A percentile compares a stretch with the other conserved stretches of the same genome.
These are phyloP conservation scores for Croton setiger DNA, from an alignment of 441 rosid species.

Conservation along the genomic window DNA sequence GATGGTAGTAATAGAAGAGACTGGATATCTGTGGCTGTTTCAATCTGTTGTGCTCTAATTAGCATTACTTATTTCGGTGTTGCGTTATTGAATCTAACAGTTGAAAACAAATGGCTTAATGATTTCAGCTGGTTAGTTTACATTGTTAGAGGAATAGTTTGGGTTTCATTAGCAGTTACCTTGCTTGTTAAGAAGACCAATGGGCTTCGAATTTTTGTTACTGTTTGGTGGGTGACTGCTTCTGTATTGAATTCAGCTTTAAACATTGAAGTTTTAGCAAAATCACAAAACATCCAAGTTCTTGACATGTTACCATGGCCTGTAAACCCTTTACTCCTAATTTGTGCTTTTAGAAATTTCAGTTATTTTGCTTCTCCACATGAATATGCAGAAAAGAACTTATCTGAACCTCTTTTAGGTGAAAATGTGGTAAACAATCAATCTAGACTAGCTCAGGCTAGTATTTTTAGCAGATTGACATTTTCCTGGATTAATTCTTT, in stretches of 20 bases:
- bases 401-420: constrained; percentile 48
- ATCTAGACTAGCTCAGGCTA: constrained; percentile 36
- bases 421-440: constrained; percentile 27
- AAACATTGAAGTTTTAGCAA: constrained; percentile 34
- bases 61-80: constrained; percentile 36
- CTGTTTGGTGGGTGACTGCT: constrained; percentile 67
- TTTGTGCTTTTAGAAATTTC: constrained; percentile 37
- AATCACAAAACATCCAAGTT: constrained; percentile 29
- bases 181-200: constrained; percentile 44
- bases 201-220: constrained; percentile 32
- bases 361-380: constrained; percentile 23
- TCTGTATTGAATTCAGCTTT: constrained; percentile 45
- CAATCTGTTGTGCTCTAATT: constrained; percentile 43
- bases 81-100: constrained; percentile 40
- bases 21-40: constrained; percentile 35
- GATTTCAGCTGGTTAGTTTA: constrained; percentile 31
- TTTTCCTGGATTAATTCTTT: constrained; percentile 83
- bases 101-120: constrained; percentile 12
- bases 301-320: constrained; percentile 46
- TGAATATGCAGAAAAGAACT: constrained; percentile 19
- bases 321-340: constrained; percentile 45
- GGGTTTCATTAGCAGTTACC: constrained; percentile 59
- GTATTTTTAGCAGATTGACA: constrained; percentile 51
- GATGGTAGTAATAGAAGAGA: constrained; percentile 30
- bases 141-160: constrained; percentile 51